Evolutionary conservation across 1,139 yeast species (phyloP), one percentile per base, ranked within the genome.

Genomic region (Suhomyces kunorum): DNA sequence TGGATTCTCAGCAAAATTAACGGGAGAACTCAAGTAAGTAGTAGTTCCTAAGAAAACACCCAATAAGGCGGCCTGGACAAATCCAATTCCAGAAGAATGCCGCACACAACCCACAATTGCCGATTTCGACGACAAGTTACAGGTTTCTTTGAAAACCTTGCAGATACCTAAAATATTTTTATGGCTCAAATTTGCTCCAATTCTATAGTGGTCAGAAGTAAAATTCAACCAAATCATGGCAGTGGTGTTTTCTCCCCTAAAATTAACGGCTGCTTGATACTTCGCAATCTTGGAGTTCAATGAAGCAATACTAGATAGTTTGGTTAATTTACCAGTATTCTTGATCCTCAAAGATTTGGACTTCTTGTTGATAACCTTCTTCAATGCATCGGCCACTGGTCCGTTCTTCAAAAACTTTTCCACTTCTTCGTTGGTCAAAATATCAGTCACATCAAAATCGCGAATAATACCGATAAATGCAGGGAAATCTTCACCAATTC

Each of bases 11-110:
- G 88, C 87, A 58, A 79, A 87, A 48, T 86, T 89, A 4, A 83
- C 77, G 0, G 95, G 90, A 1, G 94, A 79, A 43, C 89, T 80
- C 38, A 90, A 67, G 47, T 83, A 81, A 0, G 98, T 92, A 0
- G 95, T 78, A 0, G 95, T 80, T 0, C 98, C 98, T 41, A 88
- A 68, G 55, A 83, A 92, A 0, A 86, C 81, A 7, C 98, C 98
- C 53, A 92, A 63, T 27, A 90, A 64, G 40, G 83, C 81, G 11
- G 95, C 77, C 56, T 88, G 94, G 23, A 92, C 66, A 57, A 94
- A 90, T 0, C 98, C 98, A 33, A 90, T 65, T 0, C 98, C 98
- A 2, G 78, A 66, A 0, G 89, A 78, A 51, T 90, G 94, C 36
- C 95, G 79, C 7, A 87, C 95, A 61, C 96, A 83, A 0, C 96